These are phyloP conservation scores for Prunus yedoensis DNA, from an alignment of 331 rosid genomes.

Conservation along the genomic window DNA sequence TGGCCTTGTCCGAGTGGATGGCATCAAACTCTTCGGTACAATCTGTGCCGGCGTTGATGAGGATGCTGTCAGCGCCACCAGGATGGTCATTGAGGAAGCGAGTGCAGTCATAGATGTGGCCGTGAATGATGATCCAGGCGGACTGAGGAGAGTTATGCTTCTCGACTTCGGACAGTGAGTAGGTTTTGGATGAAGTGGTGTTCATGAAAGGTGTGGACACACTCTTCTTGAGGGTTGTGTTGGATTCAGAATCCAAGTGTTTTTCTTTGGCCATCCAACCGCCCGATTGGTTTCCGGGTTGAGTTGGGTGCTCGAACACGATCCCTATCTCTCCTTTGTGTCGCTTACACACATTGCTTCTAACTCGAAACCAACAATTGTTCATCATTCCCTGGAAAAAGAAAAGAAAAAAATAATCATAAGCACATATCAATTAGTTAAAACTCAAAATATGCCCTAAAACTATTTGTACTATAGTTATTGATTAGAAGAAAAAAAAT, in stretches of 20 bases:
- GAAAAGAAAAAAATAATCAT: background rate
- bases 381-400: slow-evolving; percentile 85
- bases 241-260: slow-evolving; percentile 39
- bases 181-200: slow-evolving; percentile 46
- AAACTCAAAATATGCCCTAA: background rate
- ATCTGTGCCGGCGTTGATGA: slow-evolving; percentile 84
- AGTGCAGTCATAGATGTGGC: slow-evolving; percentile 76
- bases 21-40: slow-evolving; percentile 93
- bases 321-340: slow-evolving; percentile 71
- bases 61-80: slow-evolving; percentile 84
- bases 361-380: slow-evolving; percentile 87
- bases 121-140: slow-evolving; percentile 73
- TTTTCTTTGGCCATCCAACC: slow-evolving; percentile 88
- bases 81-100: slow-evolving; percentile 79
- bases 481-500: background rate
- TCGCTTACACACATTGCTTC: slow-evolving; percentile 59
- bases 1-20: slow-evolving; percentile 86
- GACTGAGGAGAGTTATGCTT: slow-evolving; percentile 56
- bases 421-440: background rate
- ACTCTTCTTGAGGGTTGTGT: slow-evolving; percentile 45
- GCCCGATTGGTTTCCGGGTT: slow-evolving; percentile 75
- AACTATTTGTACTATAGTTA: background rate
- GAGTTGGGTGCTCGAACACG: slow-evolving; percentile 77
- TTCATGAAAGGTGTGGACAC: slow-evolving; percentile 71
- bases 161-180: slow-evolving; percentile 56